Percentiles rank a stretch among this genome's conserved stretches.
Evolutionary conservation across 345 rosid species (phyloP).

Genomic region (Citrus glauca): DNA sequence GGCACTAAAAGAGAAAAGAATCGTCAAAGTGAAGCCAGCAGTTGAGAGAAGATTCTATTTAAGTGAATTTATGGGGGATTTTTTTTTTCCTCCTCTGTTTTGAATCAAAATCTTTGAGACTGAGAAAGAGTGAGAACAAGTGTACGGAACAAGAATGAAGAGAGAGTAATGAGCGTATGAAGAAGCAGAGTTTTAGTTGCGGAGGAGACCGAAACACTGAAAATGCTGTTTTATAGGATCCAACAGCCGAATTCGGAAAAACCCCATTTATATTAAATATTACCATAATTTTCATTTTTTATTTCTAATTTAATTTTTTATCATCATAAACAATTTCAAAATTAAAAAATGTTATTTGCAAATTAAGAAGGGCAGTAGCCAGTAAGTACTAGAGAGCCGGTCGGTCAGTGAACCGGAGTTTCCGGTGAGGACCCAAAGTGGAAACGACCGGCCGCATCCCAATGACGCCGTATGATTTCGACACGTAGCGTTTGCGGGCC

Average conservation of each 20-base stretch:
- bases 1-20: constrained; percentile 2
- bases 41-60: not conserved
- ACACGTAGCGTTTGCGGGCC: constrained; percentile 32
- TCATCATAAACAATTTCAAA: too few relatives aligned
- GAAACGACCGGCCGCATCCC: constrained; percentile 46
- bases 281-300: not conserved
- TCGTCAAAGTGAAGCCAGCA: constrained; percentile 19
- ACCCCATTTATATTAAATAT: too few relatives aligned
- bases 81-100: not conserved
- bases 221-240: constrained; percentile 59
- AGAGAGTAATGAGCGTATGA: not conserved
- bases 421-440: constrained; percentile 14
- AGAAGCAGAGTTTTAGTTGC: constrained; percentile 22
- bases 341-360: too few relatives aligned
- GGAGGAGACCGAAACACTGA: constrained; percentile 29
- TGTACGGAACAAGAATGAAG: not conserved
- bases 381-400: not conserved
- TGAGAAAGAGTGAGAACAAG: not conserved
- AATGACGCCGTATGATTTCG: constrained; percentile 17
- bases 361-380: too few relatives aligned
- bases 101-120: too few relatives aligned
- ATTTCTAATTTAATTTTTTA: too few relatives aligned
- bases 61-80: not conserved
- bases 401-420: constrained; percentile 12
- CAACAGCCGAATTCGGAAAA: constrained; percentile 40